A percentile compares a stretch with the other conserved stretches of the same genome.
phyloP scores from a whole-genome alignment of 192 early-diverging fungal species.

The Gaertneriomyces semiglobifer region DNA sequence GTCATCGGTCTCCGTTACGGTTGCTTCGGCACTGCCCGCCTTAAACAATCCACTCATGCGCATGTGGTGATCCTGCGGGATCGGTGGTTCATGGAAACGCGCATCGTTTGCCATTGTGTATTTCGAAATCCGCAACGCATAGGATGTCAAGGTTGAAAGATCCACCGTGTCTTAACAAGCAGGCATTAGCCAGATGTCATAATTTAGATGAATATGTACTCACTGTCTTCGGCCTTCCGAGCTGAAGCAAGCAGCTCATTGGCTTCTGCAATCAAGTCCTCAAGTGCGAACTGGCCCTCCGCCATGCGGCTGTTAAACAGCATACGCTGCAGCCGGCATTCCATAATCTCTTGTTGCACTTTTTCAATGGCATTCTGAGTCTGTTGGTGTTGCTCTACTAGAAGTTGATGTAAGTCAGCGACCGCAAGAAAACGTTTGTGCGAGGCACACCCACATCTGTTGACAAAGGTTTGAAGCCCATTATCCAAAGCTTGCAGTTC shows the following conservation, averaged over 20 bases:
- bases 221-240: neutral
- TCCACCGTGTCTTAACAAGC: too few relatives aligned
- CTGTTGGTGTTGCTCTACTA: conserved; percentile 22
- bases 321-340: neutral
- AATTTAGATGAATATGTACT: too few relatives aligned
- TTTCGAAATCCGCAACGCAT: conserved; percentile 18
- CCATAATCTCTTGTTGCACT: conserved; percentile 15
- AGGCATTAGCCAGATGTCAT: too few relatives aligned
- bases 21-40: conserved; percentile 5
- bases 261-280: conserved; percentile 13
- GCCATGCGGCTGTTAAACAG: neutral
- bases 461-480: neutral
- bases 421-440: neutral
- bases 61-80: conserved; percentile 38
- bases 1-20: too few relatives aligned
- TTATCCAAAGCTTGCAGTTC: conserved; percentile 15
- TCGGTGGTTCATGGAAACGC: conserved; percentile 27
- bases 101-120: conserved; percentile 13
- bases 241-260: conserved; percentile 1
- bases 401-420: neutral
- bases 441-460: conserved; percentile 11
- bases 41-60: conserved; percentile 30
- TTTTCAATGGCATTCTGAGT: conserved; percentile 8
- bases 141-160: conserved; percentile 1
- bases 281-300: conserved; percentile 4